Conservation (phyloP, 116 monocot genomes). For the Zostera marina region DNA sequence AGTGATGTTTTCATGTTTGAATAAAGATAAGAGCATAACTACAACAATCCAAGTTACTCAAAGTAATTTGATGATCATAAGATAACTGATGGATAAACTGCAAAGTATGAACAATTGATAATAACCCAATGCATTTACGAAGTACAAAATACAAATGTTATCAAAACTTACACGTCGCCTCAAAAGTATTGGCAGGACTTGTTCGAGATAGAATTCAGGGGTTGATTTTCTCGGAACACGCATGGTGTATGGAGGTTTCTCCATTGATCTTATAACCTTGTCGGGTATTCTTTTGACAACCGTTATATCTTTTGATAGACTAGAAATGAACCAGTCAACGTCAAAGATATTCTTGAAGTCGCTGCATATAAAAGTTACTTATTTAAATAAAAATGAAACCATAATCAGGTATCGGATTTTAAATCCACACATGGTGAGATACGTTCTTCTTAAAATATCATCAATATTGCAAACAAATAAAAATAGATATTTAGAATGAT, state of each 20-base stretch:
- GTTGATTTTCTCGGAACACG: conserved; percentile 76
- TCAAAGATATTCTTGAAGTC: conserved; percentile 84
- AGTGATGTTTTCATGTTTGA: neutral
- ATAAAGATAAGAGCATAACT: neutral
- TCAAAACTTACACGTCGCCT: conserved; percentile 59
- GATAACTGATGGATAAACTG: too few relatives aligned
- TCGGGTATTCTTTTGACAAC: conserved; percentile 72
- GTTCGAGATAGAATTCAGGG: conserved; percentile 69
- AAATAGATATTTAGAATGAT: neutral
- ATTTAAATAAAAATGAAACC: neutral
- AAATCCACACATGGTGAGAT: neutral
- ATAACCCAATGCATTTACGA: too few relatives aligned
- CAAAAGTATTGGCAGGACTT: conserved; percentile 75
- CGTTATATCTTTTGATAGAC: conserved; percentile 60
- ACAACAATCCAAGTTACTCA: neutral
- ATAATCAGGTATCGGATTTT: neutral
- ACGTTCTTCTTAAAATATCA: neutral
- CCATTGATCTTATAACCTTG: conserved; percentile 51
- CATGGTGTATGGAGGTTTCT: conserved; percentile 84
- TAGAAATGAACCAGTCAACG: conserved; percentile 82
- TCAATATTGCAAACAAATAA: neutral
- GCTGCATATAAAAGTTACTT: conserved; percentile 22
- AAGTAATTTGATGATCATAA: too few relatives aligned
- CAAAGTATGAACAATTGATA: too few relatives aligned
- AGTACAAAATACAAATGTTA: neutral